Base-by-base conservation (phyloP, 768 basidiomycete species). In the Rossbeevera mucosa region DNA sequence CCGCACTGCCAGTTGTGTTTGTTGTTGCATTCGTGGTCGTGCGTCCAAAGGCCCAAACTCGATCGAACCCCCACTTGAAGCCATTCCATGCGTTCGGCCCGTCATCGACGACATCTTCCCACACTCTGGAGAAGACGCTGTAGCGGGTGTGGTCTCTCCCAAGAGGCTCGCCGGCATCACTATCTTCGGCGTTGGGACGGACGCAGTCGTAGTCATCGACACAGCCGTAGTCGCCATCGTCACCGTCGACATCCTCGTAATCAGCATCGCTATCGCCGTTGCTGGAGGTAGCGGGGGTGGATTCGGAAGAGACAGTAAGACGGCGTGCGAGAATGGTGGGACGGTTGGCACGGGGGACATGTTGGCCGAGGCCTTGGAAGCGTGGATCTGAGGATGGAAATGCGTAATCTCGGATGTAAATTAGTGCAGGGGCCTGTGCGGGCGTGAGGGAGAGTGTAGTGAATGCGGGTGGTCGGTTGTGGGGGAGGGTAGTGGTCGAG, bases 391-490 rank as follows among this genome's bases (percentile, higher is more conserved):
- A 44, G 2, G 59, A 50, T 20, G 71, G 55, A 56, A 72, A 81
- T 11, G 72, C 79, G 56, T 71, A 81, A 59, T 81, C 79, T n/a
- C 78, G 75, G 24, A 80, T 76, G 49, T 73, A 73, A 59, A 78
- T 70, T 12, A 72, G 54, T 5, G 48, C 12, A 4, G 49, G 28
- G 16, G 31, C 31, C 7, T 33, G 41, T 12, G 50, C 5, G 7
- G 33, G 45, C 3, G 31, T 20, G 7, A 31, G 38, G 13, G 46
- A 26, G 30, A 8, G 26, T n/a, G 42, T 2, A 11, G 22, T 38
- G 0, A 44, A 36, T 20, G 59, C 24, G 0, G 46, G 14, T 7
- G 18, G 52, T 31, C 47, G 41, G 14, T 50, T 47, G 40, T 25
- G 4, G 31, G 52, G 18, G n/a, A n/a, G n/a, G n/a, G n/a, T n/a